Evolutionary conservation across 2,329 filamentous ascomycete genomes (phyloP).

Genomic region (Blastomyces silverae): DNA sequence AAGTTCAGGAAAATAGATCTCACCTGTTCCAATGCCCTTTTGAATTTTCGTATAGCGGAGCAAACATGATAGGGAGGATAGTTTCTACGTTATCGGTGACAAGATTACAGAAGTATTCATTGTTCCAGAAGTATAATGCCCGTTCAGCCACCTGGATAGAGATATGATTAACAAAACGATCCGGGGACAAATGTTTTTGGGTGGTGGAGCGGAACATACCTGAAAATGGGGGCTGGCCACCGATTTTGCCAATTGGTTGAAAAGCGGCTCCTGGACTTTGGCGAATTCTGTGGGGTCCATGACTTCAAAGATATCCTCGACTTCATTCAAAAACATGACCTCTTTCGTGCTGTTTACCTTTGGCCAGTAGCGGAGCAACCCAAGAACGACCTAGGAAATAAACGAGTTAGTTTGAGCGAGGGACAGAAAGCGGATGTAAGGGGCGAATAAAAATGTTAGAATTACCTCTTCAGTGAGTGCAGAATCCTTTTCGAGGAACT

Average conservation of each 20-base stretch:
- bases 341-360: conserved; percentile 99
- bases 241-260: conserved; percentile 95
- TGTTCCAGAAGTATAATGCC: conserved; percentile 99
- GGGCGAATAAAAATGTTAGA: conserved; percentile 14
- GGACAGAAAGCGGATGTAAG: neutral
- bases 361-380: conserved; percentile 92
- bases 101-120: conserved; percentile 98
- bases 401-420: conserved; percentile 3
- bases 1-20: conserved; percentile 26
- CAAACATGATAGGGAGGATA: conserved; percentile 98
- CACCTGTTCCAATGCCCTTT: conserved; percentile 99
- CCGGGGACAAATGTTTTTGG: neutral
- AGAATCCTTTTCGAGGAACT: conserved; percentile 96
- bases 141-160: conserved; percentile 72
- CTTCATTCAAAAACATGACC: conserved; percentile 99
- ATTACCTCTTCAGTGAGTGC: conserved; percentile 90
- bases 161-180: conserved; percentile 17
- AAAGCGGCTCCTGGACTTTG: conserved; percentile 95
- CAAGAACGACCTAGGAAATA: conserved; percentile 70
- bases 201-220: conserved; percentile 35
- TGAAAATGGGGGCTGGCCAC: conserved; percentile 98
- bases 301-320: conserved; percentile 98
- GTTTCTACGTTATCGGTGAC: conserved; percentile 99
- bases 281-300: conserved; percentile 99
- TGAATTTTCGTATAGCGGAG: conserved; percentile 94